Base-by-base conservation (phyloP, 176 grass and related monocot genomes). In the Oryza brachyantha region DNA sequence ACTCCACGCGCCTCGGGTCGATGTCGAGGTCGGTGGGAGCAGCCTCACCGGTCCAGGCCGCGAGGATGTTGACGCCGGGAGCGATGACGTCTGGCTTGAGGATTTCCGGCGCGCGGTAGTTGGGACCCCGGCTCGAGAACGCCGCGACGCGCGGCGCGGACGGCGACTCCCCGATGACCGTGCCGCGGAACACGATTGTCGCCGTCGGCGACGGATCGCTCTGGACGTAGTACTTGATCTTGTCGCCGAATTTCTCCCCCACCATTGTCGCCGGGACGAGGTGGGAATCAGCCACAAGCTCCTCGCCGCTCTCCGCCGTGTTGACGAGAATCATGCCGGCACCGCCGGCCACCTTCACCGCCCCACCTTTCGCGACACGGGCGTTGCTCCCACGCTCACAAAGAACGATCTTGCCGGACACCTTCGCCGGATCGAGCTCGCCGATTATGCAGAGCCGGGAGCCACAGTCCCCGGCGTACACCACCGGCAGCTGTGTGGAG, bases 11-110 rank as follows among this genome's bases (percentile, higher is more conserved):
- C 76, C 91, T 72, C 13, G 88, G 11, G 70, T 97, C 91, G 59
- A 93, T 86, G 10, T 83, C 91, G n/a, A 93, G 86, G 64, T 93
- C 91, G 1, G 94, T 93, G 1, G 91, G 93, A 36, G 83, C 66
- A 29, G 74, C 67, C 3, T 72, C 74, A 26, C 95, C 95, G 3
- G 95, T 94, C 95, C 95, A 97, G 0, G 77, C 91, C 12, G 94
- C 94, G 34, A 93, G 77, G 34, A 93, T 93, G 79, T 93, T 93
- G 31, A 97, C 91, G 19, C 94, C 94, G 6, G 88, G 94, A 16
- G 94, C 91, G 13, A 87, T 93, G 52, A 93, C 88, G 41, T 97
- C 91, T 1, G 94, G 94, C 84, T 97, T 97, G 66, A 97, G 88
- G 84, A 97, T 97, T 74, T 89, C 83, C 21, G 41, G 78, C 4